A percentile compares a stretch with the other conserved stretches of the same genome.
These are phyloP conservation scores for Pholiota adiposa DNA, from an alignment of 1,284 basidiomycete genomes.

Conservation along the genomic window DNA sequence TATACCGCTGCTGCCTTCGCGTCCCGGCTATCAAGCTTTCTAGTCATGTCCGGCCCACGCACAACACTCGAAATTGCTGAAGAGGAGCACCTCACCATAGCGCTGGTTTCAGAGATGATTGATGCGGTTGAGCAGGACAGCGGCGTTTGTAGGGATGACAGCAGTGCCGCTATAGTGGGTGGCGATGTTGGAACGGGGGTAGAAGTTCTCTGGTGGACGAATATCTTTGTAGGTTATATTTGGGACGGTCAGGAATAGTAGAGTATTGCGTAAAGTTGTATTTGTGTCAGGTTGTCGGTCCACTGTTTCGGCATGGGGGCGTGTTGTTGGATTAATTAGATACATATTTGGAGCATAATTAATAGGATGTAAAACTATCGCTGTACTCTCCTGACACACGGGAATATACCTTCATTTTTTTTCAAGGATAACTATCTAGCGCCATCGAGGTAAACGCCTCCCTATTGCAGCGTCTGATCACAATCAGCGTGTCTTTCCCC, in stretches of 20 bases:
- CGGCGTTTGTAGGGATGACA: slow-evolving; percentile 78
- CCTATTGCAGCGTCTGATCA: too few relatives aligned
- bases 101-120: slow-evolving; percentile 77
- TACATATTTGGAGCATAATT: neutral
- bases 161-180: slow-evolving; percentile 43
- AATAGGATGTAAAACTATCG: neutral
- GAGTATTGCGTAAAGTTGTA: slow-evolving; percentile 8
- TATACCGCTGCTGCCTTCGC: slow-evolving; percentile 72
- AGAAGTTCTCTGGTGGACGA: slow-evolving; percentile 66
- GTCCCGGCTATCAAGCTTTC: slow-evolving; percentile 58
- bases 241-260: slow-evolving; percentile 66
- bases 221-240: slow-evolving; percentile 65
- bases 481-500: neutral
- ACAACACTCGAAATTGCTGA: slow-evolving; percentile 69
- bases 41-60: slow-evolving; percentile 52
- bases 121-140: slow-evolving; percentile 64
- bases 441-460: too few relatives aligned
- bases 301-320: neutral
- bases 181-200: slow-evolving; percentile 49
- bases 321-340: neutral
- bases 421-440: neutral
- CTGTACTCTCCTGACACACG: too few relatives aligned
- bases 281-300: neutral
- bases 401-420: neutral
- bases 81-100: slow-evolving; percentile 71